Evolutionary conservation across 2,329 filamentous ascomycete genomes (phyloP).

Genomic region (Calonectria crousiana): DNA sequence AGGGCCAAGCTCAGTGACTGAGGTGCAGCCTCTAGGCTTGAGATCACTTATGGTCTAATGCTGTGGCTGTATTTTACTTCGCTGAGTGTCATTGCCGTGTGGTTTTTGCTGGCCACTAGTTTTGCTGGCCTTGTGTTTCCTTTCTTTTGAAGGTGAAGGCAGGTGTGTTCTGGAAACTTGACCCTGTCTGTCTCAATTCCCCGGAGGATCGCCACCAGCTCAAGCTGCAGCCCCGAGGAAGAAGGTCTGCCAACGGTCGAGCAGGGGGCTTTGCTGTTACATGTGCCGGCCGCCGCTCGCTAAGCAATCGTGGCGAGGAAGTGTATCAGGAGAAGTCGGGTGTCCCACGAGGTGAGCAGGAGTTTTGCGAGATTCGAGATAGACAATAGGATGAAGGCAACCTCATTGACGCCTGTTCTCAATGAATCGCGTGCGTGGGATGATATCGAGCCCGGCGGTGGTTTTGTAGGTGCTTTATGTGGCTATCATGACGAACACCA

Average conservation of each 20-base stretch:
- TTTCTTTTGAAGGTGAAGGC: background rate
- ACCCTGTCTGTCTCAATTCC: background rate
- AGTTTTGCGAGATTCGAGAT: background rate
- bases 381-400: background rate
- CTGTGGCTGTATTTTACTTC: background rate
- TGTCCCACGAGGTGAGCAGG: background rate
- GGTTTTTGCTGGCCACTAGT: background rate
- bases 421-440: background rate
- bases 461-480: conserved; percentile 1
- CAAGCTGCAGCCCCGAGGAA: conserved; percentile 8
- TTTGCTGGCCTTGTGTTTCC: background rate
- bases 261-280: conserved; percentile 5
- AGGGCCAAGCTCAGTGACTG: background rate
- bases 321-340: background rate
- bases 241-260: conserved; percentile 12
- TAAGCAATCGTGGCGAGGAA: background rate
- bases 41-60: background rate
- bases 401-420: background rate
- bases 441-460: background rate
- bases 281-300: background rate
- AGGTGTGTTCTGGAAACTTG: conserved; percentile 11
- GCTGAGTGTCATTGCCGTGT: background rate
- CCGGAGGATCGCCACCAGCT: background rate
- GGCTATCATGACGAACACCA: conserved; percentile 12
- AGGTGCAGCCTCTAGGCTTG: background rate